Conservation (phyloP, 805 yeast species). For the Candida piceae region DNA sequence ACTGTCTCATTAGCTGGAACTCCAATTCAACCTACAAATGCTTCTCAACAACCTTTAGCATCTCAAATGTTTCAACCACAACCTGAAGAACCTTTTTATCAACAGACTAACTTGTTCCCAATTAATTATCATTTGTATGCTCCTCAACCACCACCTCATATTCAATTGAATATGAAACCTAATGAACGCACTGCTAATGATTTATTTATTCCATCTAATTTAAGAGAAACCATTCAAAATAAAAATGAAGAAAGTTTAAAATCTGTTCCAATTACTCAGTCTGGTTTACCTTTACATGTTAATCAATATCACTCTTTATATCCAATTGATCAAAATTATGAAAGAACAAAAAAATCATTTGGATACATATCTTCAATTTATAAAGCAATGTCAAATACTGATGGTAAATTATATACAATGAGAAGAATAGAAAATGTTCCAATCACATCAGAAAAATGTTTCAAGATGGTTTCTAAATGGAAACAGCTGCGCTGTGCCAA, state of each 20-base stretch:
- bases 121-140: slow-evolving; percentile 85
- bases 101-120: slow-evolving; percentile 39
- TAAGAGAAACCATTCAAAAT: slow-evolving; percentile 65
- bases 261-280: slow-evolving; percentile 40
- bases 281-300: slow-evolving; percentile 69
- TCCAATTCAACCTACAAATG: slow-evolving; percentile 19
- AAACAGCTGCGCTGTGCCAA: slow-evolving; percentile 48
- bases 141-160: slow-evolving; percentile 78
- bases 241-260: slow-evolving; percentile 81
- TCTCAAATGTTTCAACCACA: slow-evolving; percentile 1
- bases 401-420: slow-evolving; percentile 74
- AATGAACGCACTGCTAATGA: slow-evolving; percentile 67
- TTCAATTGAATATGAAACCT: slow-evolving; percentile 53
- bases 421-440: slow-evolving; percentile 65
- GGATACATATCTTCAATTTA: slow-evolving; percentile 59
- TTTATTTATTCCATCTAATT: slow-evolving; percentile 65
- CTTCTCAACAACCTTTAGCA: neutral
- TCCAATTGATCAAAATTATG: slow-evolving; percentile 60
- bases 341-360: slow-evolving; percentile 36
- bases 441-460: slow-evolving; percentile 50
- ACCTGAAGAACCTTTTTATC: slow-evolving; percentile 27
- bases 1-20: slow-evolving; percentile 21
- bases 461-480: slow-evolving; percentile 67
- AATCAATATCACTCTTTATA: slow-evolving; percentile 79
- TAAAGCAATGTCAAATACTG: slow-evolving; percentile 73